Evolutionary conservation across 2,329 filamentous ascomycete genomes (phyloP).

Genomic region (Sclerotinia glacialis): DNA sequence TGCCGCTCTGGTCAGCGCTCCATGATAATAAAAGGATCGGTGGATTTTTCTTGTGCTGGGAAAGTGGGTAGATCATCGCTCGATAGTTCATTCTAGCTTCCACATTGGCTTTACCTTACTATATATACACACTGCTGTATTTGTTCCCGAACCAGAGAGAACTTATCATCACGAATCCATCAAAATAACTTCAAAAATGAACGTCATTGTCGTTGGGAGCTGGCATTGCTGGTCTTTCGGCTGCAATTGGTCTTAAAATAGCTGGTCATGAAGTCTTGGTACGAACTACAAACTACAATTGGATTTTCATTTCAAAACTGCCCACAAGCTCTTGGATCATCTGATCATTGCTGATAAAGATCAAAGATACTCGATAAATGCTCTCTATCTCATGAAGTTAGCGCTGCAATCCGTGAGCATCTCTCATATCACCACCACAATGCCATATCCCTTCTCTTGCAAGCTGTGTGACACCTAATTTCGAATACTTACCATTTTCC

Average conservation of each 20-base stretch:
- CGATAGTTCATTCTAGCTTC: neutral
- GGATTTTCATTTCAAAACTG: neutral
- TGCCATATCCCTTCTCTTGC: constrained; percentile 45
- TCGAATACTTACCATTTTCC: constrained; percentile 24
- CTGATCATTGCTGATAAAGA: constrained; percentile 22
- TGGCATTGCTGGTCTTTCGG: constrained; percentile 53
- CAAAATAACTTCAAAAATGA: constrained; percentile 10
- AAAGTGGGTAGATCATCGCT: neutral
- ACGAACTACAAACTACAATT: constrained; percentile 6
- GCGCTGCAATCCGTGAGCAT: constrained; percentile 52
- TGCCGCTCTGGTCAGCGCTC: too few species aligned
- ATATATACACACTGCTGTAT: too few species aligned
- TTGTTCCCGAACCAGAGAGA: neutral
- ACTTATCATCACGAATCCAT: neutral
- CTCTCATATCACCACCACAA: neutral
- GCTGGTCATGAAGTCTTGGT: constrained; percentile 31
- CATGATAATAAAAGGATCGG: neutral
- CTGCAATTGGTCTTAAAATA: constrained; percentile 46
- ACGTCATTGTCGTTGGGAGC: constrained; percentile 33
- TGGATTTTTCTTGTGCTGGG: neutral
- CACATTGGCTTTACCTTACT: neutral
- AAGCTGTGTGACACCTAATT: constrained; percentile 36
- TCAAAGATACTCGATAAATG: constrained; percentile 54
- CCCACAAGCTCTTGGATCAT: too few species aligned
- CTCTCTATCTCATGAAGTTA: constrained; percentile 53